Conservation (phyloP, 768 basidiomycete genomes). For the Pisolithus albus region DNA sequence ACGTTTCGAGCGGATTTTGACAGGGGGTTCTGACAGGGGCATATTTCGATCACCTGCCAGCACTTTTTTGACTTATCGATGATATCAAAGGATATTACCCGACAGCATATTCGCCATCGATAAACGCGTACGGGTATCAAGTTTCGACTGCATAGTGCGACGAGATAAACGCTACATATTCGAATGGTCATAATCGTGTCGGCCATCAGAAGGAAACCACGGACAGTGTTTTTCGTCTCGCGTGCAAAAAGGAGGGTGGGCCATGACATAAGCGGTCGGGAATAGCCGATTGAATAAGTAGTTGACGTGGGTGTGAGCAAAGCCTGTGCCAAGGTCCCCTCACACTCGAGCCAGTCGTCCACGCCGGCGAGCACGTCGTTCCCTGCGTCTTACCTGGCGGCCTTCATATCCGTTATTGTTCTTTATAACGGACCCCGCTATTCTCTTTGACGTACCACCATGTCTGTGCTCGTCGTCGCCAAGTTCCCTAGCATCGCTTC, state of each 20-base stretch:
- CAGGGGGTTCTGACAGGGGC: too few species aligned
- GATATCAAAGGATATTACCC: too few species aligned
- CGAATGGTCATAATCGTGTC: too few species aligned
- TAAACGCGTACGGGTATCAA: constrained; percentile 1
- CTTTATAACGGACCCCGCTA: constrained; percentile 14
- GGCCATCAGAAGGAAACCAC: too few species aligned
- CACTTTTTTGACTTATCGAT: too few species aligned
- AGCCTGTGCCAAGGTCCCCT: constrained; percentile 16
- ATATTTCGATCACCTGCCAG: too few species aligned
- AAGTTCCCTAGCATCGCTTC: constrained; percentile 24
- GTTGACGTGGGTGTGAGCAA: not conserved
- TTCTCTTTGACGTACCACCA: constrained; percentile 5
- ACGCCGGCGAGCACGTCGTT: constrained; percentile 5
- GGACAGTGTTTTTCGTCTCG: too few species aligned
- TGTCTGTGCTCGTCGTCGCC: constrained; percentile 28
- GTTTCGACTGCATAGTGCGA: not conserved
- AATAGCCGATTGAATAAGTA: constrained; percentile 22
- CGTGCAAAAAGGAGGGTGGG: too few species aligned
- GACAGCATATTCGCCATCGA: not conserved
- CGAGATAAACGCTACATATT: not conserved
- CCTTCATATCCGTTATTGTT: constrained; percentile 19
- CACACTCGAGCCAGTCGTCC: constrained; percentile 7
- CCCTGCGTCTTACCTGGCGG: constrained; percentile 8
- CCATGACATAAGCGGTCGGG: constrained; percentile 11
- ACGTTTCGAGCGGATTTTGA: too few species aligned